Base-by-base conservation (phyloP, 2,329 filamentous ascomycete species). In the Monilinia fructigena region DNA sequence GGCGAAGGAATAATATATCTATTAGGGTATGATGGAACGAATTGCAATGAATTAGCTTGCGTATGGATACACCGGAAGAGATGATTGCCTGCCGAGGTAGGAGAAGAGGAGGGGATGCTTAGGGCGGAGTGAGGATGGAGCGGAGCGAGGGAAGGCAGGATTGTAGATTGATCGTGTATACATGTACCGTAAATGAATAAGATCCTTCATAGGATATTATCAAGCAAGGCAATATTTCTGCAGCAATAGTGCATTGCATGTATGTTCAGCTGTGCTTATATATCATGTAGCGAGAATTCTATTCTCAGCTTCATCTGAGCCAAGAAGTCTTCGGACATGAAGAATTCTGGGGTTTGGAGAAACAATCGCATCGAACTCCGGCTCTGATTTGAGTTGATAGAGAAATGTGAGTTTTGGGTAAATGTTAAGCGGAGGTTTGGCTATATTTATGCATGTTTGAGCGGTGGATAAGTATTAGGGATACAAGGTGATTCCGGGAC, bases 41-140 rank as follows among this genome's bases (percentile, higher is more conserved):
- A 38, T 60, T 60, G 45, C 45, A 60, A 60, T 60, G 58, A 60
- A 38, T 60, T 48, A 60, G 58, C 58, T 38, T 60, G 58, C 58
- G 58, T 50, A 35, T 60, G 58, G 45, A 60, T 50, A 50, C 58
- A 45, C 58, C 45, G 56, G 58, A 60, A 50, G 45, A 60, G 28
- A 50, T 23, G 58, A 60, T 45, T 60, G 58, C 20, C 26, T 60
- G 58, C 45, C 45, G 45, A 47, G 54, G 31, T 35, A 8, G 12
- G 54, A 35, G 11, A 40, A 20, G 6, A 28, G 8, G 16, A n/a
- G n/a, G 20, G 18, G 26, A 42, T 31, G 16, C 16, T 18, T 12
- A 28, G n/a, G n/a, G 55, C 11, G 38, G 11, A 4, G 10, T 18
- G 35, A 12, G 35, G 54, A 55, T 18, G 12, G 14, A 31, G 40